These are phyloP conservation scores for Marasmius sp. DNA, from an alignment of 1,284 basidiomycete genomes.

Conservation along the genomic window DNA sequence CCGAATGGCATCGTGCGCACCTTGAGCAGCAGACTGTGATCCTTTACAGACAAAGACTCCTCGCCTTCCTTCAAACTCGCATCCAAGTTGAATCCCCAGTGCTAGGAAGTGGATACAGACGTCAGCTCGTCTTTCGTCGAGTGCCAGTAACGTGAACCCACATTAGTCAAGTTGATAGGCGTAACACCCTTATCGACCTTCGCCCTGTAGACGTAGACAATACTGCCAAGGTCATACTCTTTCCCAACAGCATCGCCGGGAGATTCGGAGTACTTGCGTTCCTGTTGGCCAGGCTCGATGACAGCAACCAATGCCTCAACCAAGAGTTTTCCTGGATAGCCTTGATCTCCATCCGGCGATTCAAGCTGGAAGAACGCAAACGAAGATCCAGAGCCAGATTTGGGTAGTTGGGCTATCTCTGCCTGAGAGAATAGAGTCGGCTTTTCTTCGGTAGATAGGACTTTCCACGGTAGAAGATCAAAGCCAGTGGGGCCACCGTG, in stretches of 20 bases:
- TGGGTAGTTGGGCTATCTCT: constrained; percentile 45
- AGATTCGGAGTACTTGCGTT: constrained; percentile 23
- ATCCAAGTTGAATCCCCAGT: constrained; percentile 81
- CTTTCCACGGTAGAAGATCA: constrained; percentile 54
- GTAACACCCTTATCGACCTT: constrained; percentile 61
- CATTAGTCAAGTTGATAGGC: constrained; percentile 74
- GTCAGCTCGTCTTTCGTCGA: not conserved
- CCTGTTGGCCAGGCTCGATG: constrained; percentile 43
- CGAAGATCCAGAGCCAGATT: constrained; percentile 34
- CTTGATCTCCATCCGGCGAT: constrained; percentile 67
- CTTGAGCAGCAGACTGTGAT: constrained; percentile 60
- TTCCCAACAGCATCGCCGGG: constrained; percentile 26
- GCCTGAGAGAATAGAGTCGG: constrained; percentile 56
- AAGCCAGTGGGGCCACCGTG: constrained; percentile 71
- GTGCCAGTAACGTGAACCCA: constrained; percentile 22
- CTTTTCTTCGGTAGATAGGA: constrained; percentile 38
- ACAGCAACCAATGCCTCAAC: constrained; percentile 62
- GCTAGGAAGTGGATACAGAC: constrained; percentile 35
- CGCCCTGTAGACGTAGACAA: constrained; percentile 66
- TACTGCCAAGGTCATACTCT: constrained; percentile 57
- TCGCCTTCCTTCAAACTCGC: constrained; percentile 52
- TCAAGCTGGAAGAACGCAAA: constrained; percentile 55
- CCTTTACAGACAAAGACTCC: constrained; percentile 49
- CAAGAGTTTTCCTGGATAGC: constrained; percentile 60
- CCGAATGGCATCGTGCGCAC: constrained; percentile 25